Evolutionary conservation across 345 rosid species (phyloP), one percentile per base, ranked within the genome.

Genomic region (Cardiospermum halicacabum): DNA sequence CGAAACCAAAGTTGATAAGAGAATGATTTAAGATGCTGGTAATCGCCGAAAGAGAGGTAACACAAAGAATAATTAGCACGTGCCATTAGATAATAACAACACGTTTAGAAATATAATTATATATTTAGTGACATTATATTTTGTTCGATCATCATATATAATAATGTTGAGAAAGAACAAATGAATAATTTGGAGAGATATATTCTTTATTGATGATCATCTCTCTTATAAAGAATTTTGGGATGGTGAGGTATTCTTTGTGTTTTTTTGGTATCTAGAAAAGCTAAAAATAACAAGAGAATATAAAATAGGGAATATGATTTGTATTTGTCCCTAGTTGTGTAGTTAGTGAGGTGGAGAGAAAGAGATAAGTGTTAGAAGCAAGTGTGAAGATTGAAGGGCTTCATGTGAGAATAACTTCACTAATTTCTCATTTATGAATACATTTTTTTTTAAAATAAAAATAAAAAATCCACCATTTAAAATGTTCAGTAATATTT

Each of bases 201-300:
- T 32, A 16, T 11, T 22, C 8, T 28, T 22, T 8, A 7, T 31
- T 26, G 11, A 16, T 21, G 12, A 32, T 30, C 40, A 15, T 56
- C 3, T 10, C 58, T 54, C 67, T 59, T 59, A 65, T 65, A 51
- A 60, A 53, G 60, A 62, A 4, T 59, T n/a, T 37, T 60, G 54
- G 74, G 62, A 54, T 34, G 71, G 71, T 65, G 51, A 43, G 56
- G 68, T 18, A 69, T 66, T 74, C 65, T 8, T 69, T 69, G 39
- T 69, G 74, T 58, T 59, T 58, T 59, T 60, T n/a, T 65, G 40
- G 60, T 69, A 74, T 74, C 71, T 42, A 25, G 1, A 56, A 69
- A 74, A 64, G 69, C 53, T 25, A 57, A 65, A 74, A 74, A 68
- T 40, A 31, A 67, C 50, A 40, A 18, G 24, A 47, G 43, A 11